Percentiles rank a stretch among this genome's conserved stretches.
phyloP scores from a whole-genome alignment of 2,329 filamentous ascomycete genomes.

The Dothistroma pini region DNA sequence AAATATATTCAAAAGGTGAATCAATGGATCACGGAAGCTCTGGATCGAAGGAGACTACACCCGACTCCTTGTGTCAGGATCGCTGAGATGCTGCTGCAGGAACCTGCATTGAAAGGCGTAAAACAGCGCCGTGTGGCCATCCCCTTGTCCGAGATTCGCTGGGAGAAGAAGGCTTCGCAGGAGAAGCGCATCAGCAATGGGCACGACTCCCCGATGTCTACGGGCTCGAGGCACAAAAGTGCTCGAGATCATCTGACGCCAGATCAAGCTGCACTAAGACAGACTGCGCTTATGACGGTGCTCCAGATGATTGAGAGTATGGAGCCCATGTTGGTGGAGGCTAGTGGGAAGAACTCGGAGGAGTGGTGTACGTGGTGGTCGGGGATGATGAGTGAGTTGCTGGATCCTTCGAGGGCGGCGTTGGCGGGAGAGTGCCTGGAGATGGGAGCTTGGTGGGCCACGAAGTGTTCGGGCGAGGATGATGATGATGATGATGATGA shows the following conservation, averaged over 20 bases:
- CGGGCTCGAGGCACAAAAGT: slow-evolving; percentile 17
- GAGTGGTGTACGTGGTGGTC: slow-evolving; percentile 91
- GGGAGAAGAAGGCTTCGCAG: slow-evolving; percentile 68
- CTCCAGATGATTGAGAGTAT: slow-evolving; percentile 81
- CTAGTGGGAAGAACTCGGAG: slow-evolving; percentile 80
- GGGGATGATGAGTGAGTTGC: slow-evolving; percentile 79
- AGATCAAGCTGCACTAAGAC: slow-evolving; percentile 67
- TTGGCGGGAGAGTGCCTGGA: slow-evolving; percentile 81
- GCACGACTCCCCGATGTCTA: slow-evolving; percentile 21
- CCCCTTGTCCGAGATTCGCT: slow-evolving; percentile 76
- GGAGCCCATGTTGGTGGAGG: slow-evolving; percentile 76
- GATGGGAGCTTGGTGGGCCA: slow-evolving; percentile 62
- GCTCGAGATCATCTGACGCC: slow-evolving; percentile 20
- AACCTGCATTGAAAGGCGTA: slow-evolving; percentile 69
- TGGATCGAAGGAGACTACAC: slow-evolving; percentile 67
- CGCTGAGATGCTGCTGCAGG: slow-evolving; percentile 73
- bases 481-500: slow-evolving; percentile 4
- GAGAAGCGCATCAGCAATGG: slow-evolving; percentile 22
- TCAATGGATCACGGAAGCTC: slow-evolving; percentile 70
- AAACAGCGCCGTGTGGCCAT: slow-evolving; percentile 78
- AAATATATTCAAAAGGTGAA: slow-evolving; percentile 81
- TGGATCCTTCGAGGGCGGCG: slow-evolving; percentile 68
- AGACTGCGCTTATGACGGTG: slow-evolving; percentile 75
- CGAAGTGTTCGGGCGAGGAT: slow-evolving; percentile 40
- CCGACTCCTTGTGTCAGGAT: slow-evolving; percentile 76